Base-by-base conservation (phyloP, 2,329 filamentous ascomycete species). In the Periglandula ipomoeae region DNA sequence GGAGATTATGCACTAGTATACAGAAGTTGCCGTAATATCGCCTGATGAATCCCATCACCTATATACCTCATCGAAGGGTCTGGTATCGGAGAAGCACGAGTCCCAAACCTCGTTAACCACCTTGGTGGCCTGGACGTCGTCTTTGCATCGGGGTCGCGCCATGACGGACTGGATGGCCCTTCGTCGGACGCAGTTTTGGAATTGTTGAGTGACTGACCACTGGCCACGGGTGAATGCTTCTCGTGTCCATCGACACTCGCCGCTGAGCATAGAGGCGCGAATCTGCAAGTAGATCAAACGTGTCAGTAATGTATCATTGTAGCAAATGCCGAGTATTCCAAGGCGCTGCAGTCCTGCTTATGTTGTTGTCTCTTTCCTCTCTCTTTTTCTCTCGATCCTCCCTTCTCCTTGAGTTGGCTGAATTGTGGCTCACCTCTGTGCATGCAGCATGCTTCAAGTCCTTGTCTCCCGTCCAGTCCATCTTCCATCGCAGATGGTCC, bases 31-130 rank as follows among this genome's bases (percentile, higher is more conserved):
- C 19, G 30, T 23, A 7, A 19, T 17, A 5, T 39, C 11, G 23
- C 30, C 7, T 4, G 11, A 6, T n/a, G 26, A 11, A 13, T 52
- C 30, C 50, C 53, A 56, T 60, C 53, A 91, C 65, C 88, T 83
- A 66, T 95, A 98, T 47, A 98, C 89, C 65, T 97, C 91, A 65
- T 97, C 89, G 68, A 98, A 98, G 2, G 93, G 93, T 61, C 93
- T 76, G 4, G 91, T 97, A 68, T 98, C 93, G 46, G 80, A 73
- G 65, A 95, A 98, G 67, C 93, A 98, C 59, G 89, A 96, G 57
- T 95, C 90, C 89, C 91, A 98, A n/a, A 98, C 93, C 67, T 95
- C 85, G 67, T 97, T 93, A 50, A 98, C 89, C 23, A 94, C 83
- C 69, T 86, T 88, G 46, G 81, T 79, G 4, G 93, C 93, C 57